Base-by-base conservation (phyloP, 805 yeast genomes). In the Tetrapisispora pingtungensis region DNA sequence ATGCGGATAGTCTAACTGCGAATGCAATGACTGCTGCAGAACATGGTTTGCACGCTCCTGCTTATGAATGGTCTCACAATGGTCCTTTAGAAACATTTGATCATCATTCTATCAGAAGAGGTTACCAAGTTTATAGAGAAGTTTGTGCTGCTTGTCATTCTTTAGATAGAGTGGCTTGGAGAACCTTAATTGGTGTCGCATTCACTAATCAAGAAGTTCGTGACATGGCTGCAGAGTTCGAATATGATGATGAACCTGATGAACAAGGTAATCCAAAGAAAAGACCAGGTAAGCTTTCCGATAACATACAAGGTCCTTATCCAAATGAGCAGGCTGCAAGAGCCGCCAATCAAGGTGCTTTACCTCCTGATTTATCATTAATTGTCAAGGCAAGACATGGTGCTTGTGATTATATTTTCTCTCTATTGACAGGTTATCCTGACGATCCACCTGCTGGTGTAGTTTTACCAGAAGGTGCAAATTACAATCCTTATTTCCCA, bases 401-500 rank as follows among this genome's bases (percentile, higher is more conserved):
- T 66, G 97, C 87, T 56, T 77, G 84, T 65, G 97, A 93, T 69
- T 93, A 93, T 72, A 84, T 93, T 67, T 93, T 93, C 69, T 71
- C 97, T 27, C 72, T 93, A 63, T 81, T 93, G 69, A 93, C 97
- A 50, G 98, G 98, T 65, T 93, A 93, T 75, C 97, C 97, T 61
- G 98, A 93, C 40, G 97, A 93, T 51, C 84, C 96, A 49, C 98
- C 98, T 56, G 97, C 96, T 28, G 98, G 98, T 74, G 96, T 86
- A 49, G 75, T 68, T 42, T 75, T 93, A 59, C 94, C 97, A 47
- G 84, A 86, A 50, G 98, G 98, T 53, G 69, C 95, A 50, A 93
- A 93, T 81, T 93, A 93, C 74, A 93, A 93, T 78, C 98, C 98
- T 63, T 93, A 93, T 77, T 93, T 93, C 96, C 97, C 98, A 67